Base-by-base conservation (phyloP, 2,329 filamentous ascomycete species). In the Madurella fahalii region DNA sequence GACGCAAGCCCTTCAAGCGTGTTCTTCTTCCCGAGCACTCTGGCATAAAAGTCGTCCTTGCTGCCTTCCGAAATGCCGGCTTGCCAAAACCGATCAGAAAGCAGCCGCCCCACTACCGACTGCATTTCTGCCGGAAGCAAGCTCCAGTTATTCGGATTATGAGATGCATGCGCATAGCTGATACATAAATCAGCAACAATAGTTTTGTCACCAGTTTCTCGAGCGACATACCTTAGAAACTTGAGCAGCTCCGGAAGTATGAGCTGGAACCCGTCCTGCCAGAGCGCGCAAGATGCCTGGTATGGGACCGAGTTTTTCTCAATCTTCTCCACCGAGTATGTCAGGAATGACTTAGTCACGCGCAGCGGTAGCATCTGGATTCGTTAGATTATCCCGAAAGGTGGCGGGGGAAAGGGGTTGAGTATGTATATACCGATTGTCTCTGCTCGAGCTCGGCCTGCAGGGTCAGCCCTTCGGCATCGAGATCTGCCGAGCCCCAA, bases 11-110 rank as follows among this genome's bases (percentile, higher is more conserved):
- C 94, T 71, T 99, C 94, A 53, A 96, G 83, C 0, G 91, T 96
- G 40, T 81, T 82, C 71, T 91, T 95, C 53, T 94, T 96, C 32
- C 90, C 88, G 53, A 90, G 84, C 2, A 99, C 93, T 40, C 90
- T 84, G 32, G 90, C 89, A 70, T 96, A 97, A 68, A 99, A 99
- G 55, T 97, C 93, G 59, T 97, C 94, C 68, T 94, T 91, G 64
- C 90, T 97, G 25, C 95, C 94, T 58, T 87, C 89, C 0, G 94
- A 97, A 48, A 99, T 99, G 9, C 94, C 94, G 7, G 92, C 90
- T 75, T 99, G 94, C 94, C 94, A 99, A 69, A 99, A 99, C 20
- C 94, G 82, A 71, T 99, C 94, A 13, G 91, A 95, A 18, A 99
- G 75, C 17, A 97, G 90, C 18, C 89, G 83, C 42, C 84, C 82